Evolutionary conservation across 805 yeast genomes (phyloP), one percentile per base, ranked within the genome.

Genomic region (Wickerhamiella allomyrinae): DNA sequence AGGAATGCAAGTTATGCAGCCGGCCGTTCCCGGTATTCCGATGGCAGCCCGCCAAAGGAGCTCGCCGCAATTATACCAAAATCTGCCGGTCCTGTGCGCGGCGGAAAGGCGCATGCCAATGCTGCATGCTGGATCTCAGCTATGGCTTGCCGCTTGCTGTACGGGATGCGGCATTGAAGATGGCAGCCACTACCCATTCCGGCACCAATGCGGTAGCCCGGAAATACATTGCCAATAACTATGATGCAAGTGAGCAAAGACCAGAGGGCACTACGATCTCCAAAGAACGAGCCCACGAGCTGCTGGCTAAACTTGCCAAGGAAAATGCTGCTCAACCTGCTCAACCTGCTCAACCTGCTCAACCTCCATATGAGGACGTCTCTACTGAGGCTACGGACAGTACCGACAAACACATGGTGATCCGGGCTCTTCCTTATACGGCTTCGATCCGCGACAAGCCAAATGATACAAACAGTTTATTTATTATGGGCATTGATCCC

Each of bases 1-100:
- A 72, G n/a, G 80, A 81, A 56, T 89, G 97, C 57, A 78, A 79
- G 56, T 62, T 81, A 13, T 89, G 97, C 56, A 79, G 93, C 0
- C 62, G 93, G 39, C 86, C 94, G 1, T 89, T 79, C 63, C 78
- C 87, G 0, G 77, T 79, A 1, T 89, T 73, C 56, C 70, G 79
- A 43, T 84, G 95, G 95, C 67, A 70, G 44, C 70, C 72, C 14
- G 62, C 60, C 33, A 61, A 59, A 34, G 67, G 64, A 5, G 66
- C 65, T 15, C 61, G 63, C 37, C 62, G 74, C 46, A 68, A 70
- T 44, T 75, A 72, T 50, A 85, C 95, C 2, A 59, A 74, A 1
- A 73, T 89, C 15, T 89, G 98, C 61, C 56, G 63, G 27, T 75
- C 87, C 0, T 89, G 98, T 63, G 76, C 96, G 0, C 65, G 77